Conservation (phyloP, 2,329 filamentous ascomycete species). For the Cucurbitaria berberidis region DNA sequence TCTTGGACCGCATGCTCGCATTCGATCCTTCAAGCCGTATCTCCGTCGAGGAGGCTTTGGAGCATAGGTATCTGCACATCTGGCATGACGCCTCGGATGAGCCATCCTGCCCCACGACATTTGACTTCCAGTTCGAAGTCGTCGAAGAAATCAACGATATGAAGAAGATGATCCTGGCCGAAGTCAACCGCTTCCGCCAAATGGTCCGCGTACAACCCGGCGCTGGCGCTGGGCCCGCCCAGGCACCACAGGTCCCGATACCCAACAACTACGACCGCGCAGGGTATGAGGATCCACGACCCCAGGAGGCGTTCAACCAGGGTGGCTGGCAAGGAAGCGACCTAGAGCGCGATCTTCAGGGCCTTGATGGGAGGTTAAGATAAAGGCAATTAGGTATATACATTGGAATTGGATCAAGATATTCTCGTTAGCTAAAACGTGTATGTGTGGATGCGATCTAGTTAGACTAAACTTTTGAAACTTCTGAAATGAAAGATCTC, state of each 20-base stretch:
- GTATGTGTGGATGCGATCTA: slow-evolving; percentile 3
- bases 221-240: slow-evolving; percentile 45
- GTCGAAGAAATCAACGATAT: slow-evolving; percentile 93
- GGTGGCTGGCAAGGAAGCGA: slow-evolving; percentile 45
- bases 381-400: slow-evolving; percentile 8
- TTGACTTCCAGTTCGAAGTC: slow-evolving; percentile 99
- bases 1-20: slow-evolving; percentile 95
- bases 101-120: slow-evolving; percentile 88
- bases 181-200: slow-evolving; percentile 84
- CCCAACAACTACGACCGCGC: slow-evolving; percentile 65
- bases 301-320: slow-evolving; percentile 60
- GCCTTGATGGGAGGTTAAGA: slow-evolving; percentile 42
- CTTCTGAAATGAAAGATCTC: not conserved
- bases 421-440: slow-evolving; percentile 10
- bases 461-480: slow-evolving; percentile 1
- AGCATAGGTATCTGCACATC: slow-evolving; percentile 95
- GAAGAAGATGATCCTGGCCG: slow-evolving; percentile 96
- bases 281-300: slow-evolving; percentile 66
- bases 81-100: slow-evolving; percentile 99
- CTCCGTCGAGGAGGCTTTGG: slow-evolving; percentile 90
- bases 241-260: slow-evolving; percentile 64
- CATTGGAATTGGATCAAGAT: slow-evolving; percentile 13
- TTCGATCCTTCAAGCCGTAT: slow-evolving; percentile 95
- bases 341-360: slow-evolving; percentile 58
- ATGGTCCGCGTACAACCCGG: slow-evolving; percentile 55